A percentile compares a stretch with the other conserved stretches of the same genome.
Conservation (phyloP, 2,329 filamentous ascomycete genomes). For the Dactylellina cionopaga region DNA sequence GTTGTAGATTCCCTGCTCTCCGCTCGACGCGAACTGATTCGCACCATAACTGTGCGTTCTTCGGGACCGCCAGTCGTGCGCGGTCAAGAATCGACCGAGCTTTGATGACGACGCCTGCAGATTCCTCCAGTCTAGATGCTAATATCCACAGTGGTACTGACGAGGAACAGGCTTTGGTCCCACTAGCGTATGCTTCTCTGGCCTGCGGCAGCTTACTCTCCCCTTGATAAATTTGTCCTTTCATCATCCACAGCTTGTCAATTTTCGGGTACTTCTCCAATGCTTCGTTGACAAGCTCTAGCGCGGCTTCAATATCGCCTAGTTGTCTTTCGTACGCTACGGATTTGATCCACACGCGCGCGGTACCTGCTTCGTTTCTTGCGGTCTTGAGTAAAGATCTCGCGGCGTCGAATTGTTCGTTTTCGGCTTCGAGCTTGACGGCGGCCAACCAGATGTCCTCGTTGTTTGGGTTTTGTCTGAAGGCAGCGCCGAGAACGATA, state of each 20-base stretch:
- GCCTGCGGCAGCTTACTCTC: conserved; percentile 82
- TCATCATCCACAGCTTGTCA: conserved; percentile 97
- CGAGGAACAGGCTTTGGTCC: conserved; percentile 84
- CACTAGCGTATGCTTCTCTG: conserved; percentile 86
- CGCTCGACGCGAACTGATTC: conserved; percentile 94
- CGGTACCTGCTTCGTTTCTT: conserved; percentile 87
- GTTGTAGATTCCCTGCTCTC: conserved; percentile 80
- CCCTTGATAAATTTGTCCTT: conserved; percentile 94
- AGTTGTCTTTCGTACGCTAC: conserved; percentile 91
- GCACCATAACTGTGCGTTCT: conserved; percentile 84
- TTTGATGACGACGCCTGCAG: conserved; percentile 82
- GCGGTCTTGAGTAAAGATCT: conserved; percentile 82
- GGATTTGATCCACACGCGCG: conserved; percentile 96
- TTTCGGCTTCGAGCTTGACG: conserved; percentile 94
- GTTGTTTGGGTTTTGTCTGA: conserved; percentile 94
- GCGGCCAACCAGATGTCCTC: conserved; percentile 98
- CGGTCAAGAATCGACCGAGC: conserved; percentile 93
- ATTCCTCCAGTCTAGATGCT: conserved; percentile 87
- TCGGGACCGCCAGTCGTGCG: conserved; percentile 85
- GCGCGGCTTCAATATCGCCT: conserved; percentile 78
- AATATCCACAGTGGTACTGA: conserved; percentile 91
- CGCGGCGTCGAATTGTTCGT: conserved; percentile 81
- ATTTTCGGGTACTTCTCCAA: conserved; percentile 85
- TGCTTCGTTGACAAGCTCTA: conserved; percentile 87
- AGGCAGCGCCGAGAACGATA: conserved; percentile 84